Evolutionary conservation across 1,284 basidiomycete species (phyloP), one percentile per base, ranked within the genome.

Genomic region (Veloboletus limbatus): DNA sequence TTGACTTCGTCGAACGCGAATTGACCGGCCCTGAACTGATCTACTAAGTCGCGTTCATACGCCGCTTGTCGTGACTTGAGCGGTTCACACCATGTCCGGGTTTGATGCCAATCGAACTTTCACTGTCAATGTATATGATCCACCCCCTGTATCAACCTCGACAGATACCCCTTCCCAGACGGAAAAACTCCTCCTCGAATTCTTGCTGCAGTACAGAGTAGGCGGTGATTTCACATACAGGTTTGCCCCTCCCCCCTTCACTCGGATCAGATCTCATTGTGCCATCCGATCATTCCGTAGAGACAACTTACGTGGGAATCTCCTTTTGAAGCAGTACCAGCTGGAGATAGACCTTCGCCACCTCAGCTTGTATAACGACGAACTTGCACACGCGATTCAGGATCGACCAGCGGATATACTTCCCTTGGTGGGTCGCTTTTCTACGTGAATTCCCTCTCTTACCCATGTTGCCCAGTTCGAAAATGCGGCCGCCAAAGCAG

Each of bases 341-440:
- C 79, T 99, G 18, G 95, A 99, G 61, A 86, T 99, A 17, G 92
- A 97, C 66, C 78, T 99, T 54, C 81, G 87, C 39, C 93, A 99
- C 69, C 70, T 99, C 36, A 82, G 86, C 53, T 76, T 96, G 18
- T 99, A 88, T 76, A 94, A 95, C 61, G 92, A 97, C 58, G 91
- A 96, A 62, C 76, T 99, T 16, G 93, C 93, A 1, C 92, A 96
- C 65, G 81, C 82, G 21, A 84, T 98, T 45, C 90, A 97, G 60
- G 90, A 95, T 56, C 76, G 78, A 55, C 97, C 97, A 3, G 83
- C 86, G 17, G 97, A 98, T 54, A 81, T 96, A 49, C 72, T 99
- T 32, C 92, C 94, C 18, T 68, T 97, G 56, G 95, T 97, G 50
- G 52, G 74, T 62, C 33, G 13, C 25, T 22, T 46, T 24, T 9